Evolutionary conservation across 1,284 basidiomycete species (phyloP).

Genomic region (Cutaneotrichosporon spelunceum): DNA sequence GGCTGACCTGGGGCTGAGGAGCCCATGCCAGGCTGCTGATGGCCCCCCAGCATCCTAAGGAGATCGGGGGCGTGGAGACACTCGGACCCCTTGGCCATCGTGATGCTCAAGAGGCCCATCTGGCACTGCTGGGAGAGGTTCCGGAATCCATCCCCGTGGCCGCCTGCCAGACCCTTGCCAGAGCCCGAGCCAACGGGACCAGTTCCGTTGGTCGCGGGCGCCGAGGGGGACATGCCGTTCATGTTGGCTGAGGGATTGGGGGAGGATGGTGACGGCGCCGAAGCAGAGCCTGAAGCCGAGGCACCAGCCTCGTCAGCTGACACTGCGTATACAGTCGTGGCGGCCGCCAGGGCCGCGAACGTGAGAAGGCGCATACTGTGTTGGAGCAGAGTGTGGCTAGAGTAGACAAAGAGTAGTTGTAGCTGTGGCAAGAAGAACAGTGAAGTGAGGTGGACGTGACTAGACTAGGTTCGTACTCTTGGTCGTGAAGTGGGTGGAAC

Average conservation of each 20-base stretch:
- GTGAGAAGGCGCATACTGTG: not conserved
- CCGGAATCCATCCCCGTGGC: not conserved
- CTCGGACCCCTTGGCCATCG: not conserved
- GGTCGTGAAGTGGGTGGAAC: not conserved
- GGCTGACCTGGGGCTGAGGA: not conserved
- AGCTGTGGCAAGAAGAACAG: not conserved
- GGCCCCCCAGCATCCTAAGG: not conserved
- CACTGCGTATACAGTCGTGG: not conserved
- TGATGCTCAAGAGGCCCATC: not conserved
- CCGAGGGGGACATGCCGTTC: not conserved
- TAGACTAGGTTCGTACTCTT: not conserved
- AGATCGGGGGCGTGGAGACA: not conserved
- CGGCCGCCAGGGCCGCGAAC: constrained; percentile 1
- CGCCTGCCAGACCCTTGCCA: not conserved
- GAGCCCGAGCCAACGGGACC: not conserved
- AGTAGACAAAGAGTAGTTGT: not conserved
- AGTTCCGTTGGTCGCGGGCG: not conserved
- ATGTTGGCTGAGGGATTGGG: not conserved
- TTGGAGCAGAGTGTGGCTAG: not conserved
- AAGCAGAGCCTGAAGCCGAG: not conserved
- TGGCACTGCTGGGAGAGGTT: not conserved
- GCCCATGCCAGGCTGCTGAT: not conserved
- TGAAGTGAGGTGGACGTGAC: not conserved
- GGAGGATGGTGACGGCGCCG: not conserved
- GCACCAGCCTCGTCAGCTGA: not conserved